Conservation (phyloP, 2,329 filamentous ascomycete genomes). For the Arthrobotrys iridis region DNA sequence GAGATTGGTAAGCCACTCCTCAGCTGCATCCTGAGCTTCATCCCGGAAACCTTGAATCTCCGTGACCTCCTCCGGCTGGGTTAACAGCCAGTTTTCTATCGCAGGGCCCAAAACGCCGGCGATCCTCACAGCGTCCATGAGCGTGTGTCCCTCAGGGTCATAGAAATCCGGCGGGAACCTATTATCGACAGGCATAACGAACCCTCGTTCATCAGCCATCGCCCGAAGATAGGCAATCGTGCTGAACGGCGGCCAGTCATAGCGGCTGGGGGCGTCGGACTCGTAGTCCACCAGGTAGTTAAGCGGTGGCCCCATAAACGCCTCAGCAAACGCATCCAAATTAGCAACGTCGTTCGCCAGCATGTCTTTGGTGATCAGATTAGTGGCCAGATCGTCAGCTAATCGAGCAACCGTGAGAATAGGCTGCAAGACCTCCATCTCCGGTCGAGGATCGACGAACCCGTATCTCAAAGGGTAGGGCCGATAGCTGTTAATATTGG, state of each 20-base stretch:
- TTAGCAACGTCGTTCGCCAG: neutral
- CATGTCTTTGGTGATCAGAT: neutral
- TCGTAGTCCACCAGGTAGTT: neutral
- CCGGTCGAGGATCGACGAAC: neutral
- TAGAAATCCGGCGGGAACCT: neutral
- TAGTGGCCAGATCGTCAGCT: neutral
- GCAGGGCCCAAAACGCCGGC: neutral
- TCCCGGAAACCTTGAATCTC: neutral
- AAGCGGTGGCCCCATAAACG: slow-evolving; percentile 25
- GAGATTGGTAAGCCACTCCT: slow-evolving; percentile 26
- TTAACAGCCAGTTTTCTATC: slow-evolving; percentile 1
- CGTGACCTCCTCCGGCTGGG: neutral
- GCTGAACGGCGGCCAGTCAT: slow-evolving; percentile 23
- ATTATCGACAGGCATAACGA: neutral
- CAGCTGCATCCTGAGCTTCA: neutral
- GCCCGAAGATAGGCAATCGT: neutral
- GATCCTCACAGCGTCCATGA: slow-evolving; percentile 6
- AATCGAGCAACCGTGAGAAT: slow-evolving; percentile 21
- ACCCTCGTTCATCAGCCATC: neutral
- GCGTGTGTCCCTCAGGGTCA: slow-evolving; percentile 2
- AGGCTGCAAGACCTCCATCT: slow-evolving; percentile 17
- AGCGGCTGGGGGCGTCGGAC: neutral
- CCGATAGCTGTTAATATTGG: neutral
- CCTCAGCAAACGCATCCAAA: slow-evolving; percentile 12
- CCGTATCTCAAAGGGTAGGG: slow-evolving; percentile 13